Conservation (phyloP, 345 rosid genomes). For the Adansonia digitata region DNA sequence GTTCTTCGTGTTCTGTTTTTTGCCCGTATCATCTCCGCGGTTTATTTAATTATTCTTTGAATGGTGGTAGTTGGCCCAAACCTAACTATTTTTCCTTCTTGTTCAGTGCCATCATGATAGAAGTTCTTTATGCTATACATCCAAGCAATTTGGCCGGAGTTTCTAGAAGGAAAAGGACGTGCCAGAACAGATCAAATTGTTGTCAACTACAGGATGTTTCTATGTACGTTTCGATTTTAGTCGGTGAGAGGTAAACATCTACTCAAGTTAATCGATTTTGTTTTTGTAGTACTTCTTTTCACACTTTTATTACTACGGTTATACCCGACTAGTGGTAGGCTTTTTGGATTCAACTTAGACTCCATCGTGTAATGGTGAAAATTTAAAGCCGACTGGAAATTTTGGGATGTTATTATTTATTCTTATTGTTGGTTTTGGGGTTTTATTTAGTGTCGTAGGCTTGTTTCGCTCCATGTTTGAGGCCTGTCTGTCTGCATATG, state of each 20-base stretch:
- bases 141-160: background rate
- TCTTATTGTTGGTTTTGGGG: no score
- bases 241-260: background rate
- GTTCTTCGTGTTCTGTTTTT: no score
- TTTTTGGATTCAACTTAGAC: background rate
- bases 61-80: no score
- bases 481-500: no score
- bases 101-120: constrained; percentile 7
- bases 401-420: no score
- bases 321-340: no score
- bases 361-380: no score
- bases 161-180: background rate
- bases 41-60: background rate
- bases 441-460: no score
- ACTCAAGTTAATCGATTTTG: background rate
- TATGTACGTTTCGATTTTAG: background rate
- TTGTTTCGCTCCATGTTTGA: no score
- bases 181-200: background rate
- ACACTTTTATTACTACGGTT: background rate
- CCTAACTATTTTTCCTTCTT: background rate
- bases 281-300: background rate
- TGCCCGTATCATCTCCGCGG: no score
- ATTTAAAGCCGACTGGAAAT: no score
- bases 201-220: background rate
- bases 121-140: background rate